Conservation (phyloP, 192 early-diverging fungal genomes). For the Umbelopsis vinacea region DNA sequence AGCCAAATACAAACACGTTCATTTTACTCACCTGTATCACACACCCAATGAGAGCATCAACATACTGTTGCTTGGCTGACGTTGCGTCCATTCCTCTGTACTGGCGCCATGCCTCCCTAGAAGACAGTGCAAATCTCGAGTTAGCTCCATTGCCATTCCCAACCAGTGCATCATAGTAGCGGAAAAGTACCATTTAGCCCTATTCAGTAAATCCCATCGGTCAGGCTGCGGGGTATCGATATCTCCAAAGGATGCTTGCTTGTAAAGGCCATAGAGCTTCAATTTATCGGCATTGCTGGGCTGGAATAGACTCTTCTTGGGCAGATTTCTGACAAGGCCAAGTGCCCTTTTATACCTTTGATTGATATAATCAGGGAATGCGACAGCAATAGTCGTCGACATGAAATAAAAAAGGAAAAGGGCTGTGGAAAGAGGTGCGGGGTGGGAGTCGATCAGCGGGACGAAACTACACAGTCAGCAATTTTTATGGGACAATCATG, state of each 20-base stretch:
- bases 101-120: slow-evolving; percentile 39
- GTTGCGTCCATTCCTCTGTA: slow-evolving; percentile 28
- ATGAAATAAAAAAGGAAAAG: neutral
- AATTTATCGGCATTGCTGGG: slow-evolving; percentile 31
- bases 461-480: neutral
- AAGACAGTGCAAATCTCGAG: neutral
- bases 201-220: slow-evolving; percentile 23
- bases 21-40: slow-evolving; percentile 30
- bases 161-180: neutral
- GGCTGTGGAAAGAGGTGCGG: neutral
- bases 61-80: slow-evolving; percentile 36
- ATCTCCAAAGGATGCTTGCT: slow-evolving; percentile 35
- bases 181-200: slow-evolving; percentile 36
- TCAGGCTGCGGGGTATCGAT: slow-evolving; percentile 27
- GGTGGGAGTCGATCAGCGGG: neutral
- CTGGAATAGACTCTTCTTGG: slow-evolving; percentile 17
- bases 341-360: slow-evolving; percentile 5
- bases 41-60: slow-evolving; percentile 27
- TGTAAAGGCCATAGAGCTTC: slow-evolving; percentile 40
- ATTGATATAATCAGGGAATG: slow-evolving; percentile 16
- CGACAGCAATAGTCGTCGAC: neutral
- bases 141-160: neutral
- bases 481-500: neutral
- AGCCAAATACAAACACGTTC: neutral
- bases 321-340: neutral